These are phyloP conservation scores for Aureobasidium sp. DNA, from an alignment of 2,329 filamentous ascomycete species.

Conservation along the genomic window DNA sequence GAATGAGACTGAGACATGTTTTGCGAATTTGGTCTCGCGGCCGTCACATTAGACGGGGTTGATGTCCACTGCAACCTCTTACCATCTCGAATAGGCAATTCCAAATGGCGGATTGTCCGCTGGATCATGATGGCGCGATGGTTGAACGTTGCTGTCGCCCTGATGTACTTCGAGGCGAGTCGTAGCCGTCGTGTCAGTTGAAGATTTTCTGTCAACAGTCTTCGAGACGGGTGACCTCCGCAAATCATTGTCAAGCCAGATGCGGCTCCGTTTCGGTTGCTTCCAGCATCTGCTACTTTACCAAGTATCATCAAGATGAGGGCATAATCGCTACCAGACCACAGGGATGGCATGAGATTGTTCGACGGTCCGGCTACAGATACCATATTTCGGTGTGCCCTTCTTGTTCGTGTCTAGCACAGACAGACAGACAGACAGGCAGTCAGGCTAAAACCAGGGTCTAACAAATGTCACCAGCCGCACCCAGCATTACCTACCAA, in stretches of 20 bases:
- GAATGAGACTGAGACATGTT: not conserved
- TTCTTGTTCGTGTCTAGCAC: not conserved
- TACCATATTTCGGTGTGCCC: not conserved
- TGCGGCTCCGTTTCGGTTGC: not conserved
- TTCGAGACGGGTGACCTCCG: not conserved
- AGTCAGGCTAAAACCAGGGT: not conserved
- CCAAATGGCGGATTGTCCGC: not conserved
- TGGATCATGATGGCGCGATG: not conserved
- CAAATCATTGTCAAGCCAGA: not conserved
- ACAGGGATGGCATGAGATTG: not conserved
- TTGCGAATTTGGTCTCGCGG: not conserved
- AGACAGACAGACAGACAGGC: not conserved
- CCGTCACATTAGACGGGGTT: not conserved
- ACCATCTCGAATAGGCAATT: not conserved
- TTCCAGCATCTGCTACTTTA: not conserved
- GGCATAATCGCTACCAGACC: not conserved
- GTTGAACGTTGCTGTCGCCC: not conserved
- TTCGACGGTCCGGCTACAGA: not conserved
- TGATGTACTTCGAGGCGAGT: not conserved
- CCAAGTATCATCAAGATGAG: not conserved
- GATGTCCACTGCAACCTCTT: not conserved
- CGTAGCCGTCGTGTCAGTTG: not conserved
- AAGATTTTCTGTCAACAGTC: not conserved
- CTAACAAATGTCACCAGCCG: not conserved
- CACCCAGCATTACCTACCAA: not conserved